Percentiles rank a stretch among this genome's conserved stretches.
Conservation (phyloP, 441 rosid genomes). For the Hypseocharis bilobata region DNA sequence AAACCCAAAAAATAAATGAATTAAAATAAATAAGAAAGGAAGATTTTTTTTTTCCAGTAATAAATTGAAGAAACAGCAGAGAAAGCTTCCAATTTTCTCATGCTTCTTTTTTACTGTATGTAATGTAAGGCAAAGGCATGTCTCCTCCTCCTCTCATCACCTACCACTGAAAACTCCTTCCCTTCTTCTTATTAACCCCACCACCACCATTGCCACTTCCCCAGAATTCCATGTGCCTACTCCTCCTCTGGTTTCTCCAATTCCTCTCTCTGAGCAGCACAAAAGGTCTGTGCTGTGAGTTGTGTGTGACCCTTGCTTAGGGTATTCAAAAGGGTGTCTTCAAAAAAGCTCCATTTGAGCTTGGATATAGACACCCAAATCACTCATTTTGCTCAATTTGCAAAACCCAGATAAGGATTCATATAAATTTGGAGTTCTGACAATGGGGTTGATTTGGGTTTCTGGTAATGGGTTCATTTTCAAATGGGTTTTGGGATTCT, state of each 20-base stretch:
- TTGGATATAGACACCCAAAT: constrained; percentile 39
- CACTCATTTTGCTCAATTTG: constrained; percentile 21
- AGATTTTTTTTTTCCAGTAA: not conserved
- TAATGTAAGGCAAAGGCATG: constrained; percentile 2
- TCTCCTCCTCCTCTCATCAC: constrained; percentile 34
- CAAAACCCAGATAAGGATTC: constrained; percentile 22
- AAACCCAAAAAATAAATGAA: no score
- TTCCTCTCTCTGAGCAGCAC: not conserved
- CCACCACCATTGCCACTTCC: constrained; percentile 1
- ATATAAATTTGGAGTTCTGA: constrained; percentile 22
- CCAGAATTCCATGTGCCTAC: not conserved
- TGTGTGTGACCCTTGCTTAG: constrained; percentile 19
- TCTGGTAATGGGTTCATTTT: constrained; percentile 17
- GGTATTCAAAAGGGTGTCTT: constrained; percentile 18
- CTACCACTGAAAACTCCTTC: constrained; percentile 52
- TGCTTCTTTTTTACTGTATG: constrained; percentile 6
- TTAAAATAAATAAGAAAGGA: no score
- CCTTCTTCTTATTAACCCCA: constrained; percentile 29
- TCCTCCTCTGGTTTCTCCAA: not conserved
- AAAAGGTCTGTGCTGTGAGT: constrained; percentile 15
- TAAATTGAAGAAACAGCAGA: not conserved
- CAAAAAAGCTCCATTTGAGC: constrained; percentile 53
- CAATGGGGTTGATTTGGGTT: constrained; percentile 23
- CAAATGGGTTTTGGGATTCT: constrained; percentile 35
- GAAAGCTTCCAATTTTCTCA: not conserved